Percentiles rank a stretch among this genome's conserved stretches.
These are phyloP conservation scores for Jaenimonas drosophilae DNA, from an alignment of 208 protist genomes.

Conservation along the genomic window DNA sequence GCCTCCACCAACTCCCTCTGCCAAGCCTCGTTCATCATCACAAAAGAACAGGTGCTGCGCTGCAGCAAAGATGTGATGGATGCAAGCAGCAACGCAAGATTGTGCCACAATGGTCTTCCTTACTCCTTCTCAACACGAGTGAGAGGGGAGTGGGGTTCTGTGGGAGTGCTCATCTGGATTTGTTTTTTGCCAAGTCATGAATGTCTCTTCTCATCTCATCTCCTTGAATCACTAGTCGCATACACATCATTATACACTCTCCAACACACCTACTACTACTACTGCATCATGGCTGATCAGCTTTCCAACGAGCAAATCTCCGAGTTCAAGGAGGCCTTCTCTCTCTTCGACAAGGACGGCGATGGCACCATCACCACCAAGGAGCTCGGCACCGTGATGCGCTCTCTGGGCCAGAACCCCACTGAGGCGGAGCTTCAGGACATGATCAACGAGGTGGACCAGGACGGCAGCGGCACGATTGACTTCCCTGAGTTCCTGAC, in stretches of 20 bases:
- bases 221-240: too few relatives aligned
- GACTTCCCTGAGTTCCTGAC: slow-evolving; percentile 94
- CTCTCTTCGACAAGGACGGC: slow-evolving; percentile 96
- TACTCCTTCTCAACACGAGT: too few relatives aligned
- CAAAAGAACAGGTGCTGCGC: too few relatives aligned
- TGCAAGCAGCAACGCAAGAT: too few relatives aligned
- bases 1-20: too few relatives aligned
- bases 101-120: too few relatives aligned
- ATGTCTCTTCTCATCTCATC: background rate
- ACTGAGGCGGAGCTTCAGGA: slow-evolving; percentile 93
- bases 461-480: slow-evolving; percentile 92
- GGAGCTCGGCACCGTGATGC: slow-evolving; percentile 99
- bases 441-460: slow-evolving; percentile 97
- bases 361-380: slow-evolving; percentile 97
- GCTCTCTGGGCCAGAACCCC: slow-evolving; percentile 97
- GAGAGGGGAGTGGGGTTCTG: too few relatives aligned
- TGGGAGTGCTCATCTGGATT: too few relatives aligned
- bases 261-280: too few relatives aligned
- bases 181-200: background rate
- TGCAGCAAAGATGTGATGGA: too few relatives aligned
- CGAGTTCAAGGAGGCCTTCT: slow-evolving; percentile 99
- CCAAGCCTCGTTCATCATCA: too few relatives aligned
- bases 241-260: too few relatives aligned
- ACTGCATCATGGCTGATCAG: slow-evolving; percentile 69
- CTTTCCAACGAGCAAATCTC: slow-evolving; percentile 98